Conservation (phyloP, 495 filamentous ascomycete species). For the Talaromyces wortmannii region DNA sequence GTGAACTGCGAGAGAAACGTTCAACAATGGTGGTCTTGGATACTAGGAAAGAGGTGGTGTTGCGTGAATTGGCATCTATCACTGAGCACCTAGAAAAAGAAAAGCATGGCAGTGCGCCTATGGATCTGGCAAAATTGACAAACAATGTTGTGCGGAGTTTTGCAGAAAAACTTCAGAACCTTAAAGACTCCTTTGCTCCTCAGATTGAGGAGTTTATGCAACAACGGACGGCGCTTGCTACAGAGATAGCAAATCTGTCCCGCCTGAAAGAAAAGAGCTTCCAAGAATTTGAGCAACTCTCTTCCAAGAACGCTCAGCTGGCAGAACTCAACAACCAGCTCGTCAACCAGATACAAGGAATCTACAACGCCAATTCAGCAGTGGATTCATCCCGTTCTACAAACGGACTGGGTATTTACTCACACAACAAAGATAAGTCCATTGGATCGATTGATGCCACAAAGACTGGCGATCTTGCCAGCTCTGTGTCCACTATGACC, state of each 20-base stretch:
- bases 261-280: conserved; percentile 84
- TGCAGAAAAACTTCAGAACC: conserved; percentile 73
- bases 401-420: conserved; percentile 86
- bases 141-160: conserved; percentile 84
- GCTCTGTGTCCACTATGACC: conserved; percentile 49
- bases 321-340: conserved; percentile 92
- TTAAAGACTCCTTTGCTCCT: conserved; percentile 72
- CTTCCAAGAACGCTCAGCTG: conserved; percentile 87
- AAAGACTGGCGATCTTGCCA: conserved; percentile 43
- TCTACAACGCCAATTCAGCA: conserved; percentile 72
- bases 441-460: conserved; percentile 55
- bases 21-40: conserved; percentile 95
- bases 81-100: conserved; percentile 67
- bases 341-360: conserved; percentile 86
- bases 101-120: conserved; percentile 59
- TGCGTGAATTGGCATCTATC: conserved; percentile 83
- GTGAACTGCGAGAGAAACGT: conserved; percentile 83
- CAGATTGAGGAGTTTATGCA: conserved; percentile 80
- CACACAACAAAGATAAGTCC: conserved; percentile 65
- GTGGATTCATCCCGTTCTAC: conserved; percentile 44
- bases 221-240: conserved; percentile 70
- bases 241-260: conserved; percentile 73
- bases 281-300: conserved; percentile 91
- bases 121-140: conserved; percentile 70
- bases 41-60: conserved; percentile 88